Percentiles rank a stretch among this genome's conserved stretches.
These are phyloP conservation scores for Nymphaea colorata DNA, from an alignment of 164 flowering plant species.

Conservation along the genomic window DNA sequence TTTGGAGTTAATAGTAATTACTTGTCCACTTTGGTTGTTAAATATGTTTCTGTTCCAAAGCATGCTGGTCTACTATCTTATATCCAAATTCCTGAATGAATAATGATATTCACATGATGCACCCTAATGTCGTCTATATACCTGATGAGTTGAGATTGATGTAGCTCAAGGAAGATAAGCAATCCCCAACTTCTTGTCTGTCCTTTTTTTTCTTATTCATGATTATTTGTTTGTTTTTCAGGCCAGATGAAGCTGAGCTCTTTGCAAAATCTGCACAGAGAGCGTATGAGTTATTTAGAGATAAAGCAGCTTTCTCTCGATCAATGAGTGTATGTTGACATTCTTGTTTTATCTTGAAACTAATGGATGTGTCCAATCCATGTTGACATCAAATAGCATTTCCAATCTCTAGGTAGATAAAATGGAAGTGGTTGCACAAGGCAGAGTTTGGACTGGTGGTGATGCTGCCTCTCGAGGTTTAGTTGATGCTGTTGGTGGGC, in stretches of 20 bases:
- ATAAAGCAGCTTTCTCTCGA: slow-evolving; percentile 94
- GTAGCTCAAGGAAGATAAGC: neutral
- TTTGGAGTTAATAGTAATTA: neutral
- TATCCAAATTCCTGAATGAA: no score
- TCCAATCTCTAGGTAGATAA: slow-evolving; percentile 44
- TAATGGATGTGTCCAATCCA: neutral
- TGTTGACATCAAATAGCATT: neutral
- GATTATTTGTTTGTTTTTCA: slow-evolving; percentile 11
- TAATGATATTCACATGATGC: no score
- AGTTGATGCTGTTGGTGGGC: slow-evolving; percentile 91
- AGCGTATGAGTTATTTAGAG: slow-evolving; percentile 64
- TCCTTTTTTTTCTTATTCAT: neutral
- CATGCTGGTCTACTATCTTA: no score
- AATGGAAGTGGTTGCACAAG: slow-evolving; percentile 91
- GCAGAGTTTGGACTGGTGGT: slow-evolving; percentile 91
- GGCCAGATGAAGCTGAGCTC: slow-evolving; percentile 90
- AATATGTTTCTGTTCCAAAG: neutral
- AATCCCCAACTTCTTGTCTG: neutral
- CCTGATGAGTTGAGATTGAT: neutral
- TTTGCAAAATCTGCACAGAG: slow-evolving; percentile 74
- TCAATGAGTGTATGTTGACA: slow-evolving; percentile 61
- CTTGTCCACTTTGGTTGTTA: neutral
- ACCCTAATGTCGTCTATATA: no score
- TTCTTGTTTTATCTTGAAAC: neutral
- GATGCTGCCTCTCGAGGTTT: slow-evolving; percentile 87